Evolutionary conservation across 495 filamentous ascomycete genomes (phyloP), one percentile per base, ranked within the genome.

Genomic region (Penicillium longicatenatum): DNA sequence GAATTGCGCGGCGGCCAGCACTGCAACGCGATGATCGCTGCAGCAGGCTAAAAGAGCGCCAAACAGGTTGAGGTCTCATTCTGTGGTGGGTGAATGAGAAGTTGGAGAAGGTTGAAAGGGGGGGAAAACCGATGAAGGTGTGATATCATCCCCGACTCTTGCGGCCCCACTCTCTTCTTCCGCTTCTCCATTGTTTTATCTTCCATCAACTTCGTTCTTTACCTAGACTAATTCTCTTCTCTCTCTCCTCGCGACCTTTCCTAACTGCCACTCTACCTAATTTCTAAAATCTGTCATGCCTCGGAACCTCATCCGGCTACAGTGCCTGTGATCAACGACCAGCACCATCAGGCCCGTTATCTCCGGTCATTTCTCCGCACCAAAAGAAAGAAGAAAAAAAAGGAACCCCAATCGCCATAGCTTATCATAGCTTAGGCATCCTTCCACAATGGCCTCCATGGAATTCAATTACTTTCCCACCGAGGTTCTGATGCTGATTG

Each of bases 401-500:
- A n/a, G n/a, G n/a, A n/a, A n/a, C n/a, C n/a, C n/a, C n/a, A n/a
- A n/a, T n/a, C n/a, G n/a, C n/a, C n/a, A n/a, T n/a, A n/a, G n/a
- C n/a, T n/a, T n/a, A n/a, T n/a, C n/a, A n/a, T n/a, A n/a, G n/a
- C n/a, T n/a, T n/a, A n/a, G n/a, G n/a, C n/a, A n/a, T n/a, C n/a
- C n/a, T n/a, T n/a, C n/a, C n/a, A n/a, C n/a, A n/a, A 35, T 52
- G 55, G 7, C 20, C 12, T 17, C 39, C 20, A 3, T 2, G 3
- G 17, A 10, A 17, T 6, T 24, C 10, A 12, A 66, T 10, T 48
- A 70, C 60, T 67, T 80, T 22, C 78, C 79, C 6, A 70, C 72
- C 11, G 86, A 89, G 66, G 70, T 89, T 39, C 66, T 89, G 50
- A 58, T 83, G 39, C 63, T 73, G 14, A 77, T 83, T 50, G 65